Conservation (phyloP, 768 basidiomycete species). For the Amanita jacksonii region DNA sequence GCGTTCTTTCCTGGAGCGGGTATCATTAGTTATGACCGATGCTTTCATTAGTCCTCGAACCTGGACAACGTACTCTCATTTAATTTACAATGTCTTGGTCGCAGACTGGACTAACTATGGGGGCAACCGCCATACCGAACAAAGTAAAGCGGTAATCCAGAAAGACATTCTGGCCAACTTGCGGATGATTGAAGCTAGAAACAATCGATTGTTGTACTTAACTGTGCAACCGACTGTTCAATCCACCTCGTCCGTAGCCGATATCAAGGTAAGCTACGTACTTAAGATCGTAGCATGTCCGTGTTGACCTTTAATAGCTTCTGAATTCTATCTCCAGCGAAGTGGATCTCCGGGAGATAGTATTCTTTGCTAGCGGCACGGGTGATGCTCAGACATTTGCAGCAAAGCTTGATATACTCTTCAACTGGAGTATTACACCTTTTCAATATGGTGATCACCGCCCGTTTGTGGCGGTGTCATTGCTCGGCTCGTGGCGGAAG, state of each 20-base stretch:
- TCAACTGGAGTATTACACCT: constrained; percentile 76
- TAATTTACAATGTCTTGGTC: constrained; percentile 39
- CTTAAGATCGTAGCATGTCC: background rate
- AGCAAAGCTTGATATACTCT: constrained; percentile 63
- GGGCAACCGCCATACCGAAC: constrained; percentile 26
- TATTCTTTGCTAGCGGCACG: constrained; percentile 45
- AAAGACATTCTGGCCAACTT: constrained; percentile 48
- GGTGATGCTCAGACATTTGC: constrained; percentile 37
- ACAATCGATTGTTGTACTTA: constrained; percentile 71
- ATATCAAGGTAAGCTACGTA: constrained; percentile 33
- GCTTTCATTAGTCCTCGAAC: constrained; percentile 64
- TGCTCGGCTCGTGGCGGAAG: constrained; percentile 55
- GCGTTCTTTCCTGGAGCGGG: constrained; percentile 31
- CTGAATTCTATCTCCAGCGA: constrained; percentile 67
- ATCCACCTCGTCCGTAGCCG: constrained; percentile 50
- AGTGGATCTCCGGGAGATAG: constrained; percentile 48
- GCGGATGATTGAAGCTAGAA: constrained; percentile 62
- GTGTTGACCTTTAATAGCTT: constrained; percentile 30
- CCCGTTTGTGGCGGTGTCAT: constrained; percentile 62
- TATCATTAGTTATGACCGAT: constrained; percentile 65
- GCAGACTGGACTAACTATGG: constrained; percentile 25
- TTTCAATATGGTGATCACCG: constrained; percentile 79
- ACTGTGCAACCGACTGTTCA: constrained; percentile 51
- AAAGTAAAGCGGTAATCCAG: constrained; percentile 33
- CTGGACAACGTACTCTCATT: constrained; percentile 46